A percentile compares a stretch with the other conserved stretches of the same genome.
phyloP scores from a whole-genome alignment of 2,329 filamentous ascomycete species.

The Exserohilum rostratum region DNA sequence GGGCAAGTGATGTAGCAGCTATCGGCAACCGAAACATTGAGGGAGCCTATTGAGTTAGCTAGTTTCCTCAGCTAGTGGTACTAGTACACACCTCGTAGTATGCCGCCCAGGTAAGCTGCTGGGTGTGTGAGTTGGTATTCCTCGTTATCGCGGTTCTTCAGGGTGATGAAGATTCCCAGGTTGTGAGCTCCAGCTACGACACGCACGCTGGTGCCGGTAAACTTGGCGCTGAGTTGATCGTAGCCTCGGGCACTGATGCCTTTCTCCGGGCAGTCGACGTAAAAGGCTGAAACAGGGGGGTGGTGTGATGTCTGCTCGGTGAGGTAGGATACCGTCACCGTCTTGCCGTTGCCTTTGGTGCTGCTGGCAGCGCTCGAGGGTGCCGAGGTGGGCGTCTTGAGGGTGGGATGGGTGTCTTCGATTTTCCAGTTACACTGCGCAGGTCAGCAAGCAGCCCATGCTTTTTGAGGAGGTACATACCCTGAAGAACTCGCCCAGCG shows the following conservation, averaged over 20 bases:
- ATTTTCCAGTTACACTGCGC: constrained; percentile 91
- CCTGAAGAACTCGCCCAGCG: constrained; percentile 95
- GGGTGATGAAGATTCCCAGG: constrained; percentile 89
- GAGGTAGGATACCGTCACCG: constrained; percentile 85
- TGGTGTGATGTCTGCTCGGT: constrained; percentile 99
- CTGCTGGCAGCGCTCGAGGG: constrained; percentile 45
- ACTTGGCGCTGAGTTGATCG: constrained; percentile 96
- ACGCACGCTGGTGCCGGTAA: constrained; percentile 92
- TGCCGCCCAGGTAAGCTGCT: constrained; percentile 86
- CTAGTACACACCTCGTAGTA: constrained; percentile 67
- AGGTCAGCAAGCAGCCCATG: constrained; percentile 20
- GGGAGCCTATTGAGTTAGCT: constrained; percentile 58
- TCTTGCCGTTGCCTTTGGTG: constrained; percentile 51
- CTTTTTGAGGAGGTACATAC: constrained; percentile 56
- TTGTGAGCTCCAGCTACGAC: constrained; percentile 93
- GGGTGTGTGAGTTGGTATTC: constrained; percentile 96
- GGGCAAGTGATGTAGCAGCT: constrained; percentile 86
- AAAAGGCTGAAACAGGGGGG: constrained; percentile 95
- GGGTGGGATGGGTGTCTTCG: constrained; percentile 74
- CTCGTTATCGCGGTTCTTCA: constrained; percentile 81
- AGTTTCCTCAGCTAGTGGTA: constrained; percentile 5
- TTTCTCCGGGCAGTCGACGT: constrained; percentile 88
- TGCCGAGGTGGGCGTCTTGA: constrained; percentile 52
- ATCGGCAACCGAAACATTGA: constrained; percentile 90
- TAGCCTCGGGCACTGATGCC: constrained; percentile 88